Conservation (phyloP, 2,329 filamentous ascomycete species). For the Monilinia fructigena region DNA sequence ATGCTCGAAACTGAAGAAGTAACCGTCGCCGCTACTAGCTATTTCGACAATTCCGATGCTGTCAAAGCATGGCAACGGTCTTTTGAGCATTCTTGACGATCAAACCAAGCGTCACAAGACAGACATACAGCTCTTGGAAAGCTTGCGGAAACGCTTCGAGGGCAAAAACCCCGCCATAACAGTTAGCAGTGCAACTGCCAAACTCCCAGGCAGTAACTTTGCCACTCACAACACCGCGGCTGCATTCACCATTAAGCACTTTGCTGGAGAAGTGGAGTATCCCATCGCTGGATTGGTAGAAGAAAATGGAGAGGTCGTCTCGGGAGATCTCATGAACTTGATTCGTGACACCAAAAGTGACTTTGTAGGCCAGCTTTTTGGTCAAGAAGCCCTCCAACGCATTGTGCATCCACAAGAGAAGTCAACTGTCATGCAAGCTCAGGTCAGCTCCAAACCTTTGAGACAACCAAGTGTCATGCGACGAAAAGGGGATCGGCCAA, state of each 20-base stretch:
- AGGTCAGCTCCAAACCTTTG: conserved; percentile 91
- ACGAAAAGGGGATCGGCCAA: conserved; percentile 54
- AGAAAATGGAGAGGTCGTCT: conserved; percentile 94
- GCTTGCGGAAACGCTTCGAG: conserved; percentile 87
- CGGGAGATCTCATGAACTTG: conserved; percentile 91
- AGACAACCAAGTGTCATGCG: conserved; percentile 91
- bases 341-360: conserved; percentile 84
- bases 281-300: conserved; percentile 82
- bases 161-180: conserved; percentile 89
- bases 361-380: conserved; percentile 87
- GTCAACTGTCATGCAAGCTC: conserved; percentile 89
- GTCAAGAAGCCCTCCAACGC: conserved; percentile 91
- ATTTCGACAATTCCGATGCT: conserved; percentile 96
- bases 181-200: conserved; percentile 70
- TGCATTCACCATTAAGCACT: conserved; percentile 89
- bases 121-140: conserved; percentile 87
- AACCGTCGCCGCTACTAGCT: conserved; percentile 83
- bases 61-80: conserved; percentile 91
- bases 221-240: conserved; percentile 76
- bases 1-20: conserved; percentile 94
- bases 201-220: conserved; percentile 86
- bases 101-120: conserved; percentile 87
- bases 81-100: conserved; percentile 92
- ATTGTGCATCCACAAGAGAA: conserved; percentile 91
- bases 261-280: conserved; percentile 95